Evolutionary conservation across 116 monocot genomes (phyloP).

Genomic region (Dioscorea cayenensis): DNA sequence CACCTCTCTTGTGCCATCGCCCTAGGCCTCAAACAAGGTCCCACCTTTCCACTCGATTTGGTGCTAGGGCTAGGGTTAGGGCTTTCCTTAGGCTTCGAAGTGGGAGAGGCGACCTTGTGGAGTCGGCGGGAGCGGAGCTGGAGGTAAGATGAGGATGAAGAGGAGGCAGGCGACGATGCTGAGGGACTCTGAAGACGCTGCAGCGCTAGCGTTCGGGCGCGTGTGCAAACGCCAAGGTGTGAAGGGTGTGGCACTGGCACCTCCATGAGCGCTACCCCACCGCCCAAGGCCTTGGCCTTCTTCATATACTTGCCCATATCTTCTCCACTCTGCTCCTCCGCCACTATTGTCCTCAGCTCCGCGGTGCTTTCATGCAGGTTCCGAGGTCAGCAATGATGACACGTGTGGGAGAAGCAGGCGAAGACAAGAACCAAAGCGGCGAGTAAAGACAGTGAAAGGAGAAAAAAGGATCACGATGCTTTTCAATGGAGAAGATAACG

Average conservation of each 20-base stretch:
- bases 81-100: not conserved
- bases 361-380: too few relatives aligned
- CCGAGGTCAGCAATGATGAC: not conserved
- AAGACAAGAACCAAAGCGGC: not conserved
- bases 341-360: too few relatives aligned
- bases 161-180: not conserved
- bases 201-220: conserved; percentile 51
- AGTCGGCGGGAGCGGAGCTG: conserved; percentile 59
- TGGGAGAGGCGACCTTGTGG: conserved; percentile 22
- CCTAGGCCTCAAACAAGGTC: not conserved
- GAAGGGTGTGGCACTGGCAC: conserved; percentile 33
- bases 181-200: conserved; percentile 20
- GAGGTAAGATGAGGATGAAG: conserved; percentile 27
- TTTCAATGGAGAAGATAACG: too few relatives aligned
- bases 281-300: conserved; percentile 38
- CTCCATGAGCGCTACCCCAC: conserved; percentile 50
- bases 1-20: not conserved
- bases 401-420: not conserved
- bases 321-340: not conserved
- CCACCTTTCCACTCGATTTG: not conserved
- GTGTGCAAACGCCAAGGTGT: conserved; percentile 51
- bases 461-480: too few relatives aligned
- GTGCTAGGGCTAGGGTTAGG: not conserved
- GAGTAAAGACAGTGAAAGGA: not conserved
- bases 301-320: conserved; percentile 61